These are phyloP conservation scores for Hypoxylon fuscum DNA, from an alignment of 495 filamentous ascomycete genomes.

Conservation along the genomic window DNA sequence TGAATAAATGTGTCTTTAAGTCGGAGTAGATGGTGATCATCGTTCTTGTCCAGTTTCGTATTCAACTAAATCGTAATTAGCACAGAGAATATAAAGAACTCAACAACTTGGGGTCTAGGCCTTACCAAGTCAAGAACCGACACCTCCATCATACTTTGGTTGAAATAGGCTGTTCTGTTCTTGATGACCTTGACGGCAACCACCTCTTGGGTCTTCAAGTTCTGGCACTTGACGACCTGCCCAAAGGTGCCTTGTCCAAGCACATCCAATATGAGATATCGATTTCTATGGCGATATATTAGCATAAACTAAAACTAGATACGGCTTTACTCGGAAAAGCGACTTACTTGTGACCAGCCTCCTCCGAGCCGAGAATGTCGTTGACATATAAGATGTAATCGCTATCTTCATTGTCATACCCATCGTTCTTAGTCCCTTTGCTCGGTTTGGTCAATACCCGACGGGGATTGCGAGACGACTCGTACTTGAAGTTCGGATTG, in stretches of 20 bases:
- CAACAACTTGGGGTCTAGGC: not conserved
- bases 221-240: conserved; percentile 99
- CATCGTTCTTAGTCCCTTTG: conserved; percentile 98
- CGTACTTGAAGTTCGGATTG: conserved; percentile 98
- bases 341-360: conserved; percentile 93
- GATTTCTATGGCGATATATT: conserved; percentile 70
- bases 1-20: conserved; percentile 99
- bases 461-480: conserved; percentile 96
- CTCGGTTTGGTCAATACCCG: conserved; percentile 99
- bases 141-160: conserved; percentile 99
- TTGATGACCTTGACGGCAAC: conserved; percentile 99
- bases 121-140: conserved; percentile 95
- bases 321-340: not conserved
- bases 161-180: conserved; percentile 99
- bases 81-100: not conserved
- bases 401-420: conserved; percentile 98
- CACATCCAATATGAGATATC: conserved; percentile 97
- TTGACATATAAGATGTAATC: conserved; percentile 99
- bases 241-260: conserved; percentile 98
- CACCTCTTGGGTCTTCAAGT: conserved; percentile 96
- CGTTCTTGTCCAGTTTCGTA: conserved; percentile 98
- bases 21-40: conserved; percentile 95
- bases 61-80: conserved; percentile 73
- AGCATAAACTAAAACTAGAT: conserved; percentile 12
- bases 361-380: conserved; percentile 97